Evolutionary conservation across 2,329 filamentous ascomycete genomes (phyloP).

Genomic region (Aspergillus hortae): DNA sequence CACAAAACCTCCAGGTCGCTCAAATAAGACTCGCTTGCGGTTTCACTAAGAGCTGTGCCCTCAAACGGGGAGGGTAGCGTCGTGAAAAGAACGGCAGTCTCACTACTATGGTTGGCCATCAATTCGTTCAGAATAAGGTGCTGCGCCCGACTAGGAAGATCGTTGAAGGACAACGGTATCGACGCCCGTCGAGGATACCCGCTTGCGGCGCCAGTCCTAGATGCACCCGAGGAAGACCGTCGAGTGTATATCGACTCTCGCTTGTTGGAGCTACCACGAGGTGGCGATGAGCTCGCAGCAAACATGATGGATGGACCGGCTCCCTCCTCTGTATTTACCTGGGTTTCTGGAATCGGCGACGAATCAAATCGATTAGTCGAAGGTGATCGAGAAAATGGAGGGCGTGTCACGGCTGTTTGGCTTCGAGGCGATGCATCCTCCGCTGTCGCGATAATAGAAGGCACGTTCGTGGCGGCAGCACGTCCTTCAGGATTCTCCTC

Average conservation of each 20-base stretch:
- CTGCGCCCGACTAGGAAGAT: constrained; percentile 77
- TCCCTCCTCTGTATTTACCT: constrained; percentile 61
- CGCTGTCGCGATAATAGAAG: constrained; percentile 23
- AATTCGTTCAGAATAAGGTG: constrained; percentile 84
- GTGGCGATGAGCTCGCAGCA: constrained; percentile 46
- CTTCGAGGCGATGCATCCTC: constrained; percentile 22
- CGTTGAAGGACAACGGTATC: constrained; percentile 76
- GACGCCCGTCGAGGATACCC: constrained; percentile 58
- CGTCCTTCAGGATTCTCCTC: constrained; percentile 6
- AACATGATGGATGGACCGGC: constrained; percentile 74
- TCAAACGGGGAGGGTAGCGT: constrained; percentile 78
- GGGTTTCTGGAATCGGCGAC: constrained; percentile 67
- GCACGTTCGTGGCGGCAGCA: constrained; percentile 12
- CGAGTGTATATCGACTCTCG: constrained; percentile 39
- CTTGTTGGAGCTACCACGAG: constrained; percentile 20
- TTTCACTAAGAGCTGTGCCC: constrained; percentile 68
- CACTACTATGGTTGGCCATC: constrained; percentile 63
- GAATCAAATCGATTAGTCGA: constrained; percentile 60
- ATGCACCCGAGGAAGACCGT: constrained; percentile 18
- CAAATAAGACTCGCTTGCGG: constrained; percentile 69
- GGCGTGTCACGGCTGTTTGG: constrained; percentile 18
- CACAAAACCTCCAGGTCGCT: constrained; percentile 76
- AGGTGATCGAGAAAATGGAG: constrained; percentile 25
- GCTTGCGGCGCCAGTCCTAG: constrained; percentile 30
- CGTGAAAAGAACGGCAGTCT: constrained; percentile 77